These are phyloP conservation scores for Raphanus hybrid DNA, from an alignment of 441 rosid genomes.

Conservation along the genomic window DNA sequence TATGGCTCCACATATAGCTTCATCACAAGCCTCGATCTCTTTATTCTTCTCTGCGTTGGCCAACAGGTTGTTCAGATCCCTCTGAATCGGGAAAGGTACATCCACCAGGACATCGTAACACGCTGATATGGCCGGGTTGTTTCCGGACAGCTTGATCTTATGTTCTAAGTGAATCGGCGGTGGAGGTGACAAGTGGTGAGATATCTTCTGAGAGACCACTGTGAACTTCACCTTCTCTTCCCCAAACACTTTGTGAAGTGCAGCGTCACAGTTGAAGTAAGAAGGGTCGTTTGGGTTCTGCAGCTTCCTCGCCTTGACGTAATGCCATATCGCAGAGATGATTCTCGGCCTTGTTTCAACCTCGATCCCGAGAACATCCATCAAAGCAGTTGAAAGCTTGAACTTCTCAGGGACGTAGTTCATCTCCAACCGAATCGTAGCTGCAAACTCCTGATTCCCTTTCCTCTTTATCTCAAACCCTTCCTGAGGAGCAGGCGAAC, in stretches of 20 bases:
- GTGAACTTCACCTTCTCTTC: conserved; percentile 86
- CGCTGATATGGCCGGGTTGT: conserved; percentile 74
- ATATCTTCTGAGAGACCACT: conserved; percentile 83
- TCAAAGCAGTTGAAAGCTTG: conserved; percentile 85
- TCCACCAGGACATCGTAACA: conserved; percentile 97
- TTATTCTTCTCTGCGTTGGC: conserved; percentile 88
- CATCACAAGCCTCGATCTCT: conserved; percentile 94
- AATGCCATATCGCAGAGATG: conserved; percentile 94
- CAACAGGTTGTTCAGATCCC: conserved; percentile 75
- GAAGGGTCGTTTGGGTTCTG: conserved; percentile 93
- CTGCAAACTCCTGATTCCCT: conserved; percentile 90
- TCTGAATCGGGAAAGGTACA: conserved; percentile 85
- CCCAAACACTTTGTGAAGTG: conserved; percentile 88
- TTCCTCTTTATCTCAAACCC: conserved; percentile 98
- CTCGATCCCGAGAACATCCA: conserved; percentile 93
- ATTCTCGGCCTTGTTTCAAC: conserved; percentile 92
- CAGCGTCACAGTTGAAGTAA: conserved; percentile 79
- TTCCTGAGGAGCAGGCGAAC: conserved; percentile 87
- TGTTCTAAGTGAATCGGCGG: conserved; percentile 94
- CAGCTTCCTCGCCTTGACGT: conserved; percentile 90
- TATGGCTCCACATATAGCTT: conserved; percentile 82
- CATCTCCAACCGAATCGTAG: conserved; percentile 82
- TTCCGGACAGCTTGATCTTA: conserved; percentile 90
- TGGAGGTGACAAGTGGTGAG: conserved; percentile 74
- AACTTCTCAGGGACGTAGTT: conserved; percentile 87